Conservation (phyloP, 2,329 filamentous ascomycete genomes). For the Allantophomopsis cytisporea region DNA sequence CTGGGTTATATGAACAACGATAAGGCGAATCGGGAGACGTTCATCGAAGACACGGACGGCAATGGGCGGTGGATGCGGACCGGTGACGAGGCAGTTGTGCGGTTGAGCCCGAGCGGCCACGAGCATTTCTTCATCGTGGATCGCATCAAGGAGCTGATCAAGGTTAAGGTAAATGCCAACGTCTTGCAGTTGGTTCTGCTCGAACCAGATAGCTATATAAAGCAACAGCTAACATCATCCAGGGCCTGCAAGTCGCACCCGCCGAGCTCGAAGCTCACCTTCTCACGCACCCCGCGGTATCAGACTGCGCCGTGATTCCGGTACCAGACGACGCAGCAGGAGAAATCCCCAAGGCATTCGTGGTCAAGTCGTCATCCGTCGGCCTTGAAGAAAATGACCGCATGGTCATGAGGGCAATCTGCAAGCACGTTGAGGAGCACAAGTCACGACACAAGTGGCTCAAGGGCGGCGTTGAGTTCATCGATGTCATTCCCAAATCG, state of each 20-base stretch:
- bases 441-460: constrained; percentile 59
- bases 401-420: constrained; percentile 33
- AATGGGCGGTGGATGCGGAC: constrained; percentile 64
- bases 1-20: constrained; percentile 82
- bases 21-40: constrained; percentile 71
- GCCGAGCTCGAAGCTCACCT: constrained; percentile 74
- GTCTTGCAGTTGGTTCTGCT: constrained; percentile 5
- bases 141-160: constrained; percentile 66
- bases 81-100: constrained; percentile 69
- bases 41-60: constrained; percentile 48
- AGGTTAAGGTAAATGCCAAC: constrained; percentile 51
- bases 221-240: constrained; percentile 7
- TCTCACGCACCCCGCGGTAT: constrained; percentile 60
- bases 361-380: constrained; percentile 36
- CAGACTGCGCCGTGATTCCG: constrained; percentile 67
- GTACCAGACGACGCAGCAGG: constrained; percentile 48
- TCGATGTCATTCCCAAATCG: constrained; percentile 58
- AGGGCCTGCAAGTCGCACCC: constrained; percentile 73
- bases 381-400: constrained; percentile 41
- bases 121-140: constrained; percentile 83
- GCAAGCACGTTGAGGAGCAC: constrained; percentile 47
- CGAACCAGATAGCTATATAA: neutral
- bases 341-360: constrained; percentile 54
- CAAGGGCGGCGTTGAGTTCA: constrained; percentile 47
- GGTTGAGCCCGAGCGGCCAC: constrained; percentile 45